Evolutionary conservation across 768 basidiomycete genomes (phyloP).

Genomic region (Lactifluus subvellereus): DNA sequence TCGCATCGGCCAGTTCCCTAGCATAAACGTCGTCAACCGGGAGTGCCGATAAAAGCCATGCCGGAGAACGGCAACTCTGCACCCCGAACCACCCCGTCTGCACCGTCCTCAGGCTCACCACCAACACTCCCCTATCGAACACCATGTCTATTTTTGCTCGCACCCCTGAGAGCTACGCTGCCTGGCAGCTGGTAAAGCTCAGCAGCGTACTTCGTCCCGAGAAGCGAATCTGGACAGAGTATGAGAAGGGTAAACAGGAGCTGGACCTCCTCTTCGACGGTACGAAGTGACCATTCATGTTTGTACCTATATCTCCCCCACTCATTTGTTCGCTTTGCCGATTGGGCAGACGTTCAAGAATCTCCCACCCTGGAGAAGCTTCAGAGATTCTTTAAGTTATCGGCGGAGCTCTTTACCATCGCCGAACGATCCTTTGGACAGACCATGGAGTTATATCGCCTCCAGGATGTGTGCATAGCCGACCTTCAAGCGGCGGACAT

Average conservation of each 20-base stretch:
- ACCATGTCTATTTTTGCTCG: neutral
- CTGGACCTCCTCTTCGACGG: neutral
- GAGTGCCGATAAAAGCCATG: neutral
- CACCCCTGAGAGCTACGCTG: slow-evolving; percentile 7
- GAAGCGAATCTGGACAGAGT: neutral
- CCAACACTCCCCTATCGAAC: neutral
- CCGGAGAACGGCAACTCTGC: neutral
- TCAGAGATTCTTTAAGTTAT: neutral
- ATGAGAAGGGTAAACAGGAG: neutral
- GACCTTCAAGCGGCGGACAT: neutral
- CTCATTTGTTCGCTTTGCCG: too few relatives aligned
- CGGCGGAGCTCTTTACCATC: neutral
- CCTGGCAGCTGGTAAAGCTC: slow-evolving; percentile 8
- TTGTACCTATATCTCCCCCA: neutral
- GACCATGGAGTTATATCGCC: neutral
- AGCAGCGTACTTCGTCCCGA: neutral
- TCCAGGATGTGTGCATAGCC: neutral
- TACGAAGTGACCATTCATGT: neutral
- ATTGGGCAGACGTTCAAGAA: neutral
- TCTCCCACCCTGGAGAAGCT: neutral
- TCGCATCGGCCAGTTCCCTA: neutral
- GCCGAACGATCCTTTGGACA: neutral
- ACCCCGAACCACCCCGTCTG: neutral
- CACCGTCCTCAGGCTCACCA: too few relatives aligned
- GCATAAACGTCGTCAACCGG: neutral